phyloP scores from a whole-genome alignment of 2,329 filamentous ascomycete species.

The Catunica adiposa region DNA sequence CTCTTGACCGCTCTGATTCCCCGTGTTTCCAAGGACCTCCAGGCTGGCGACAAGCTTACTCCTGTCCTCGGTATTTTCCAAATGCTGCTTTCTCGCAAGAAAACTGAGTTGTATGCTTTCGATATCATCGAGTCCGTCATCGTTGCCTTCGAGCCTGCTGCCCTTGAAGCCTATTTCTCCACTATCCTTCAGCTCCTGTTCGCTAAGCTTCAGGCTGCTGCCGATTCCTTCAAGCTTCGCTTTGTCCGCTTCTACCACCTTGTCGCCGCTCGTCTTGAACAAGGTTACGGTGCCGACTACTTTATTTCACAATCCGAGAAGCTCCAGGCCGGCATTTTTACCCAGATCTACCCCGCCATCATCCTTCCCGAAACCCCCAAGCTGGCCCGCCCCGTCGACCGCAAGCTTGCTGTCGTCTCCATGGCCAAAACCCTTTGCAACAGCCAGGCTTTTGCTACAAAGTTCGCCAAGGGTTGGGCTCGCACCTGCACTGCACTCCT shows the following conservation, averaged over 20 bases:
- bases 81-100: constrained; percentile 64
- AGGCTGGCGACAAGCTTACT: constrained; percentile 66
- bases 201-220: constrained; percentile 48
- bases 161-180: constrained; percentile 60
- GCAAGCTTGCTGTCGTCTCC: constrained; percentile 84
- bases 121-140: constrained; percentile 76
- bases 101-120: constrained; percentile 72
- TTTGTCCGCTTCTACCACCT: constrained; percentile 94
- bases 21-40: constrained; percentile 54
- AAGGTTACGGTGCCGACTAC: constrained; percentile 80
- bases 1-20: constrained; percentile 72
- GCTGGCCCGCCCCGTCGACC: constrained; percentile 70
- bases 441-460: constrained; percentile 64
- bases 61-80: constrained; percentile 92
- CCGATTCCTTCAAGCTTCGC: constrained; percentile 69
- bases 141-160: constrained; percentile 48
- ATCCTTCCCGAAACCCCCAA: constrained; percentile 82
- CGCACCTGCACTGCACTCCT: constrained; percentile 81
- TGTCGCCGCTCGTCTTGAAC: constrained; percentile 59
- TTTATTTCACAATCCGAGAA: constrained; percentile 73
- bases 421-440: constrained; percentile 84
- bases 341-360: constrained; percentile 68
- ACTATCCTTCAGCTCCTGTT: constrained; percentile 71
- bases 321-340: constrained; percentile 66
- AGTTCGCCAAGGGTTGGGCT: constrained; percentile 78